Percentiles rank a stretch among this genome's conserved stretches.
Conservation (phyloP, 2,329 filamentous ascomycete species). For the Aspergillus bombycis region DNA sequence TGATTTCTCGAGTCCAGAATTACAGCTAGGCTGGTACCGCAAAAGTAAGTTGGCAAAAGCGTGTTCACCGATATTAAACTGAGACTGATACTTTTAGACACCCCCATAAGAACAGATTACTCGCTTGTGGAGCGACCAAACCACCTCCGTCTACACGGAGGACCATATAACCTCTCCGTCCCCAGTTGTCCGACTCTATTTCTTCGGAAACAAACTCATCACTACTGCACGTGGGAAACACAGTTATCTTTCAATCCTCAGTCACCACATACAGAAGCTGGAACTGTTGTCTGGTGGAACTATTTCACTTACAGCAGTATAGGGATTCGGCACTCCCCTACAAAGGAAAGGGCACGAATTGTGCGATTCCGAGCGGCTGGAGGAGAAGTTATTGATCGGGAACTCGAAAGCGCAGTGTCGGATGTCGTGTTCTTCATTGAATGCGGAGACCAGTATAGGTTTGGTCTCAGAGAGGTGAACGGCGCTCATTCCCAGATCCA, state of each 20-base stretch:
- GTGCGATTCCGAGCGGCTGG: conserved; percentile 31
- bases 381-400: conserved; percentile 19
- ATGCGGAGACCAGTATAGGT: conserved; percentile 34
- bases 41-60: conserved; percentile 38
- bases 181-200: conserved; percentile 58
- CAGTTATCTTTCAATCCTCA: conserved; percentile 52
- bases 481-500: conserved; percentile 10
- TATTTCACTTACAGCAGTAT: conserved; percentile 51
- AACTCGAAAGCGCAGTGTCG: conserved; percentile 10
- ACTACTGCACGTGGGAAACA: conserved; percentile 47
- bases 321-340: conserved; percentile 37
- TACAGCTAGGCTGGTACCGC: conserved; percentile 42
- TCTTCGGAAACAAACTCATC: conserved; percentile 57
- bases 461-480: conserved; percentile 30
- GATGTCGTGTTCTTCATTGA: conserved; percentile 33
- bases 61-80: not conserved
- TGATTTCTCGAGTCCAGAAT: conserved; percentile 31
- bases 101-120: conserved; percentile 52
- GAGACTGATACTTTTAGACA: conserved; percentile 39
- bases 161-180: conserved; percentile 55
- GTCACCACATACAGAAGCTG: conserved; percentile 53
- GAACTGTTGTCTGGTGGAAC: conserved; percentile 59
- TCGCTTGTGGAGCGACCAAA: conserved; percentile 50
- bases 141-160: conserved; percentile 54
- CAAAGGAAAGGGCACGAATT: conserved; percentile 20